phyloP scores from a whole-genome alignment of 148 eudicot genomes.

The Drosera capensis region DNA sequence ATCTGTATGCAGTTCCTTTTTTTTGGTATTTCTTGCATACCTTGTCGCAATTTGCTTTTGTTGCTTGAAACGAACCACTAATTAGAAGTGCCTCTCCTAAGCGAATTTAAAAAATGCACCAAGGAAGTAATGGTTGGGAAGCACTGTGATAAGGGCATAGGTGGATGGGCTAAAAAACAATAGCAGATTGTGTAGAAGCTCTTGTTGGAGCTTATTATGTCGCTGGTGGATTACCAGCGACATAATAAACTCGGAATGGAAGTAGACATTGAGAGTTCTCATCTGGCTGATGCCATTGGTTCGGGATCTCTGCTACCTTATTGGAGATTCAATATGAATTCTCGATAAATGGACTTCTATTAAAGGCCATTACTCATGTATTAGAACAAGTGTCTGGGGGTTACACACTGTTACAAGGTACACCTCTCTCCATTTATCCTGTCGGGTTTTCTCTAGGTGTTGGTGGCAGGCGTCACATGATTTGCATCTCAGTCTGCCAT shows the following conservation, averaged over 20 bases:
- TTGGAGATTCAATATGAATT: constrained; percentile 54
- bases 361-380: constrained; percentile 77
- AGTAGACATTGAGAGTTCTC: constrained; percentile 32
- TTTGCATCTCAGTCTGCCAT: no score
- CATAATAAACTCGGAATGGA: constrained; percentile 76
- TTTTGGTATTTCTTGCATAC: no score
- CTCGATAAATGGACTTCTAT: constrained; percentile 54
- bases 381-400: constrained; percentile 32
- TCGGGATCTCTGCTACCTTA: constrained; percentile 42
- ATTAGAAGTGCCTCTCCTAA: constrained; percentile 59
- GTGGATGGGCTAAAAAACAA: constrained; percentile 77
- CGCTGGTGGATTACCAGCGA: constrained; percentile 76
- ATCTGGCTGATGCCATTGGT: constrained; percentile 42
- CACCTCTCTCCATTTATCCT: not conserved
- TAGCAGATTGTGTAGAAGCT: constrained; percentile 94
- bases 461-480: no score
- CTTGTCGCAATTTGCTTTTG: no score
- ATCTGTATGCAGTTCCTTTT: no score
- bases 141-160: constrained; percentile 89
- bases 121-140: constrained; percentile 38
- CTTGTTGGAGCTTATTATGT: constrained; percentile 90
- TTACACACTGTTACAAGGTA: constrained; percentile 54
- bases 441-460: not conserved
- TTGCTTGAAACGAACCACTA: no score
- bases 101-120: constrained; percentile 33